Percentiles rank a stretch among this genome's conserved stretches.
Conservation (phyloP, 441 rosid genomes). For the Isatis lusitanica region DNA sequence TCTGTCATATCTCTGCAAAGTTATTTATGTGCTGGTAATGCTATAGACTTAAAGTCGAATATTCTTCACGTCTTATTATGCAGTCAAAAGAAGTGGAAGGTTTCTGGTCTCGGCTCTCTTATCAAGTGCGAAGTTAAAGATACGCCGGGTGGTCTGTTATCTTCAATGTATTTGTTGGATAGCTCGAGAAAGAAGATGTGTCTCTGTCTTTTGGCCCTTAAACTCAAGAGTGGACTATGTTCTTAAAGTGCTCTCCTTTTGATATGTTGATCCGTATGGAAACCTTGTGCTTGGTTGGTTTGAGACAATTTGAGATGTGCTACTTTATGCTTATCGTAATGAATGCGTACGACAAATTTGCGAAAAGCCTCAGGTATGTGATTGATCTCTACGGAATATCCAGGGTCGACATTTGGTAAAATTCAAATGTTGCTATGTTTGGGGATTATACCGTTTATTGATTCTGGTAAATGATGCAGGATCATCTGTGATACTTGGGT, state of each 20-base stretch:
- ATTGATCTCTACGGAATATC: constrained; percentile 22
- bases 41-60: background rate
- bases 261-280: constrained; percentile 41
- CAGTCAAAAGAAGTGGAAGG: constrained; percentile 33
- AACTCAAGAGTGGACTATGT: constrained; percentile 38
- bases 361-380: constrained; percentile 36
- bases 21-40: background rate
- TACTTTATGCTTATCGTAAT: constrained; percentile 41
- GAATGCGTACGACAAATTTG: constrained; percentile 29
- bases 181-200: constrained; percentile 36
- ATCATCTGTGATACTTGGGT: constrained; percentile 25
- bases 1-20: background rate
- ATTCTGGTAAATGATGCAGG: constrained; percentile 39
- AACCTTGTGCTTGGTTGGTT: constrained; percentile 40
- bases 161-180: constrained; percentile 36
- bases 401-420: constrained; percentile 26
- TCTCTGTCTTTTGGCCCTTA: constrained; percentile 30
- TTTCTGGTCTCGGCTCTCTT: constrained; percentile 7
- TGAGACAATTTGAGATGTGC: constrained; percentile 43
- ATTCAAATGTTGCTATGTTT: constrained; percentile 30
- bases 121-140: constrained; percentile 23
- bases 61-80: background rate
- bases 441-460: constrained; percentile 15
- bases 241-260: constrained; percentile 37
- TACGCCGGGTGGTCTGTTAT: constrained; percentile 24